These are phyloP conservation scores for Boletales sp. DNA, from an alignment of 768 basidiomycete genomes.

Conservation along the genomic window DNA sequence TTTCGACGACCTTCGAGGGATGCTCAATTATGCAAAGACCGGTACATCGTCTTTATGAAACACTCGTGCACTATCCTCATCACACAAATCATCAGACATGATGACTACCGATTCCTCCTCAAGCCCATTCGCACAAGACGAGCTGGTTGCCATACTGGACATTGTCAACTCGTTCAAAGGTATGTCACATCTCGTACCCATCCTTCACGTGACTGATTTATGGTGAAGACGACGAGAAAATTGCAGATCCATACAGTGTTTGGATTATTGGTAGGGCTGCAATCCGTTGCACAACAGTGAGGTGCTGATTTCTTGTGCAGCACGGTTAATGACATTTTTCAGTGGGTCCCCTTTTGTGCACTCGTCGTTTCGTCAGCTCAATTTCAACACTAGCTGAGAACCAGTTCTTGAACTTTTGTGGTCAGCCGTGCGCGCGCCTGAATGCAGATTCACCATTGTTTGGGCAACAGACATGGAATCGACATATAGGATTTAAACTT, in stretches of 20 bases:
- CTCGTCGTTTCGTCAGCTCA: too few relatives aligned
- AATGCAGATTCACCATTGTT: conserved; percentile 9
- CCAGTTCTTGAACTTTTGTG: conserved; percentile 11
- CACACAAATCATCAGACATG: neutral
- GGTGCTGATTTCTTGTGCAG: conserved; percentile 2
- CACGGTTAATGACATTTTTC: conserved; percentile 9
- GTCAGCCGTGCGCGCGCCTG: conserved; percentile 10
- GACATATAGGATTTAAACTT: neutral
- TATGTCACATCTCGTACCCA: neutral
- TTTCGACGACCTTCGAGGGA: conserved; percentile 10
- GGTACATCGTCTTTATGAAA: conserved; percentile 1
- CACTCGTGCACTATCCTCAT: neutral
- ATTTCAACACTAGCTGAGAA: conserved; percentile 5
- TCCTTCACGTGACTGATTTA: neutral
- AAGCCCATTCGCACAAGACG: conserved; percentile 11
- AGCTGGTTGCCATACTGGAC: conserved; percentile 10
- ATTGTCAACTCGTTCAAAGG: conserved; percentile 14
- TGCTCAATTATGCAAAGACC: conserved; percentile 12
- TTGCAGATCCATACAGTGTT: conserved; percentile 2
- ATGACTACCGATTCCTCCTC: conserved; percentile 17
- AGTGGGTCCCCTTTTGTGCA: conserved; percentile 1
- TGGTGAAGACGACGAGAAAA: neutral
- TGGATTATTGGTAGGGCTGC: conserved; percentile 13
- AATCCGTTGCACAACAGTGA: neutral
- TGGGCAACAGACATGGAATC: conserved; percentile 6